Percentiles rank a stretch among this genome's conserved stretches.
Conservation (phyloP, 139 green algal genomes). For the Trebouxia sp. region DNA sequence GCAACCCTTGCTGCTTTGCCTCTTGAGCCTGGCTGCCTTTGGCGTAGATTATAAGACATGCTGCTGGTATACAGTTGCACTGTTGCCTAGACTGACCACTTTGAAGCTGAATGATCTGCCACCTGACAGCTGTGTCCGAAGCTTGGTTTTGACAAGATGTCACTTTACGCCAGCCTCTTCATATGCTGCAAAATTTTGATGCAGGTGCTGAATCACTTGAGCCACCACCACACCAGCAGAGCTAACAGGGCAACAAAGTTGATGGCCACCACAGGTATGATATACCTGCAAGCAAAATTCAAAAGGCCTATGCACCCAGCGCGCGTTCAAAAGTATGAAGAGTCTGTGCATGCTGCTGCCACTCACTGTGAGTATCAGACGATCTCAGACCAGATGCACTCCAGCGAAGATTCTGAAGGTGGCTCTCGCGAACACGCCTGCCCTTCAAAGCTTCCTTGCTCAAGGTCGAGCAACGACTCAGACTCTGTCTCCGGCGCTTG, state of each 20-base stretch:
- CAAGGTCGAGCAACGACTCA: not conserved
- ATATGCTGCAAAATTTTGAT: constrained; percentile 2
- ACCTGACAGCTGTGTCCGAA: constrained; percentile 2
- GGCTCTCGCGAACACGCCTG: not conserved
- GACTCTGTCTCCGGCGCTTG: not conserved
- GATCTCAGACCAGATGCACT: constrained; percentile 10
- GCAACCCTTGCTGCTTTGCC: constrained; percentile 1
- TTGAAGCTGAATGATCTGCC: not conserved
- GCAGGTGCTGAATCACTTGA: not conserved
- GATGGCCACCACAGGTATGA: not conserved
- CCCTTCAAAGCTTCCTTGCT: not conserved
- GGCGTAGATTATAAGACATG: not conserved
- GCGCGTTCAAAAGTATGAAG: too few relatives aligned
- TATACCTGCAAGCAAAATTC: not conserved
- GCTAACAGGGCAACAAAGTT: not conserved
- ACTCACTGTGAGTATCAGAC: constrained; percentile 19
- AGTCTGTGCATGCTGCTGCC: too few relatives aligned
- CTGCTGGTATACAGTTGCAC: not conserved
- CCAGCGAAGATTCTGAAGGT: not conserved
- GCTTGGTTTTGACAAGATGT: not conserved
- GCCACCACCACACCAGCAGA: constrained; percentile 20
- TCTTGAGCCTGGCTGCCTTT: not conserved
- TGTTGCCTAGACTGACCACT: not conserved
- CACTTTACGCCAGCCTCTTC: not conserved
- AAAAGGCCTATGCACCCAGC: not conserved